Percentiles rank a stretch among this genome's conserved stretches.
Conservation (phyloP, 2,329 filamentous ascomycete genomes). For the Colletotrichum sp. region DNA sequence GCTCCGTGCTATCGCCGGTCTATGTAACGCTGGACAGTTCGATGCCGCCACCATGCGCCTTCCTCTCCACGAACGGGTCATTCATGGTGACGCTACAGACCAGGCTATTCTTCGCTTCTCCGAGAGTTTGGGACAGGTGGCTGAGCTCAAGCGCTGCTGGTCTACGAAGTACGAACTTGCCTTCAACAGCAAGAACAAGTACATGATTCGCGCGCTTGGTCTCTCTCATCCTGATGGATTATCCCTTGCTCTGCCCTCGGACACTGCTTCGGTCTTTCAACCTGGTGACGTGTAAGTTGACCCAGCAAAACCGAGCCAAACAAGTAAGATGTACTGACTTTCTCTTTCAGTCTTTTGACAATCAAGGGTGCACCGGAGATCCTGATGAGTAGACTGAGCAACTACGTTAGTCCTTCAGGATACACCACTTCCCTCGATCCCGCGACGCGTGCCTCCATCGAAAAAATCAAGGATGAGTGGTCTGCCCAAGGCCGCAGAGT, state of each 20-base stretch:
- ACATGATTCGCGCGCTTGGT: constrained; percentile 71
- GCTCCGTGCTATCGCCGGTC: constrained; percentile 64
- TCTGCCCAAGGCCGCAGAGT: constrained; percentile 72
- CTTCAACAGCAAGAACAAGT: constrained; percentile 87
- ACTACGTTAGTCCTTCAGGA: constrained; percentile 62
- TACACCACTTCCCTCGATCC: constrained; percentile 54
- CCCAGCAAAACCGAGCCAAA: not conserved
- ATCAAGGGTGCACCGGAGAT: constrained; percentile 83
- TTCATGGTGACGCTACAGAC: constrained; percentile 80
- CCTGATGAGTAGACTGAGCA: constrained; percentile 67
- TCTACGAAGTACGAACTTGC: constrained; percentile 70
- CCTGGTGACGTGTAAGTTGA: constrained; percentile 32
- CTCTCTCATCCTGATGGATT: constrained; percentile 36
- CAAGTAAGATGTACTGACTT: not conserved
- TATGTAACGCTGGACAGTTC: constrained; percentile 80
- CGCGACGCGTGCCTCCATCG: constrained; percentile 50
- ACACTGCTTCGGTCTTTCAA: constrained; percentile 27
- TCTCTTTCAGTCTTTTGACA: constrained; percentile 59
- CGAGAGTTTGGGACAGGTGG: constrained; percentile 66
- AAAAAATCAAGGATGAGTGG: constrained; percentile 70
- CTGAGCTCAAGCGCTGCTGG: constrained; percentile 67
- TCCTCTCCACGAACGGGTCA: constrained; percentile 65
- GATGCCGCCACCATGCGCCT: constrained; percentile 67
- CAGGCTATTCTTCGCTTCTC: constrained; percentile 76
- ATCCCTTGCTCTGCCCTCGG: constrained; percentile 16